Evolutionary conservation across 805 yeast species (phyloP), one percentile per base, ranked within the genome.

Genomic region (Candida peoriensis): DNA sequence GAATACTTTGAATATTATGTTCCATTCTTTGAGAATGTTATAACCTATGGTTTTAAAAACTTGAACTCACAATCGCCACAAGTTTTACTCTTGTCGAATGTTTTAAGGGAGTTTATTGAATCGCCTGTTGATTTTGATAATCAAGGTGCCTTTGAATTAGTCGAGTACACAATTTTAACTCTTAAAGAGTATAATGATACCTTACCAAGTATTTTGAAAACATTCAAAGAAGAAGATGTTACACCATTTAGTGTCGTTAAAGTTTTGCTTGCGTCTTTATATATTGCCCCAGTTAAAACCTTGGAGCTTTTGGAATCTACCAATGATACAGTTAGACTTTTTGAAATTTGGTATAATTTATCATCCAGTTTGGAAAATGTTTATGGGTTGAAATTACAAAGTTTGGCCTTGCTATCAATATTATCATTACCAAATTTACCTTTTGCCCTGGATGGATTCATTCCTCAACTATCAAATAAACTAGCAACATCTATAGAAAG

Each of bases 351-450:
- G 96, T 74, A 82, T 50, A 64, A 68, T 18, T 47, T 71, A 18
- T 72, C 74, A 3, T 5, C 43, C 6, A 49, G 59, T 16, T 68
- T 84, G 45, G 69, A 70, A 21, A 67, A 87, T 32, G 95, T 86
- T 3, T 85, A 78, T 50, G 93, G 85, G 47, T 66, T 84, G 51
- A 89, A 87, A 60, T 61, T 90, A 30, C 78, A 81, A 28, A 65
- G 76, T 8, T 52, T 87, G 42, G 89, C 90, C 0, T 61, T 81
- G 28, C 55, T 88, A 34, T 65, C 80, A 0, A 36, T 84, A 22
- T 44, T 76, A 25, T 48, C 59, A 14, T 39, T 62, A 13, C 64
- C 66, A 2, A 61, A 64, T 33, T 43, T 71, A 11, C 74, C 76
- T 16, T 36, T 48, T 9, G 47, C 58, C 13, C 41, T 65, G 9